Percentiles rank a stretch among this genome's conserved stretches.
These are phyloP conservation scores for Ceratobasidium sp. DNA, from an alignment of 1,284 basidiomycete genomes.

Conservation along the genomic window DNA sequence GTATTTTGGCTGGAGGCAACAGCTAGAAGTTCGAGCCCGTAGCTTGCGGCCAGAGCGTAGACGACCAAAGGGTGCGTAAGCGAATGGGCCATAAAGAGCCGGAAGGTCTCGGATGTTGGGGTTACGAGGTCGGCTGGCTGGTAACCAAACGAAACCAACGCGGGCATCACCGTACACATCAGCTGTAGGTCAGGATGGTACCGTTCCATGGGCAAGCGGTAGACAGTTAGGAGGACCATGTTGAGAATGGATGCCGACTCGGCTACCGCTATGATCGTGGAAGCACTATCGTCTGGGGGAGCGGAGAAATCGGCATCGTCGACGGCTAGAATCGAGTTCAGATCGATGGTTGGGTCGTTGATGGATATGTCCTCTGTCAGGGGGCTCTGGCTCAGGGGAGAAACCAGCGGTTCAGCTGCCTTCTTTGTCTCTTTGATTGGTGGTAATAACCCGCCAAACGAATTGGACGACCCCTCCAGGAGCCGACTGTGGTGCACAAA, in stretches of 20 bases:
- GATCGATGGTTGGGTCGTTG: conserved; percentile 34
- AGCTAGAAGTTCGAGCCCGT: conserved; percentile 65
- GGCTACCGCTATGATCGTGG: conserved; percentile 31
- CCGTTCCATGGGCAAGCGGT: conserved; percentile 37
- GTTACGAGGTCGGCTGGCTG: conserved; percentile 11
- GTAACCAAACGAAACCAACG: conserved; percentile 37
- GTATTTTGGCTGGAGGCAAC: conserved; percentile 65
- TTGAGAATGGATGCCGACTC: conserved; percentile 37
- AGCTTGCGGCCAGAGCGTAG: conserved; percentile 63
- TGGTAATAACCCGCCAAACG: conserved; percentile 36
- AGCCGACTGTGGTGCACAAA: conserved; percentile 39
- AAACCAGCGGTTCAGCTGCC: background rate
- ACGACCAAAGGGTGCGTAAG: conserved; percentile 58
- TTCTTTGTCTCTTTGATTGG: conserved; percentile 4
- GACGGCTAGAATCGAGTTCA: conserved; percentile 27
- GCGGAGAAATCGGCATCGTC: conserved; percentile 1
- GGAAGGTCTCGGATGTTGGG: conserved; percentile 20
- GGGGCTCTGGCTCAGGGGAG: conserved; percentile 6
- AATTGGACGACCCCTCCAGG: conserved; percentile 36
- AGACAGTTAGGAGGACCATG: conserved; percentile 40
- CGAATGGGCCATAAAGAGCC: conserved; percentile 24
- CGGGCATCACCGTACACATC: conserved; percentile 30
- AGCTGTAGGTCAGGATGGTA: conserved; percentile 39
- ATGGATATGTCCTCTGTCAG: conserved; percentile 29
- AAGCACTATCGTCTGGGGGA: background rate